These are phyloP conservation scores for Akanthomyces uredinophilus DNA, from an alignment of 2,329 filamentous ascomycete species.

Conservation along the genomic window DNA sequence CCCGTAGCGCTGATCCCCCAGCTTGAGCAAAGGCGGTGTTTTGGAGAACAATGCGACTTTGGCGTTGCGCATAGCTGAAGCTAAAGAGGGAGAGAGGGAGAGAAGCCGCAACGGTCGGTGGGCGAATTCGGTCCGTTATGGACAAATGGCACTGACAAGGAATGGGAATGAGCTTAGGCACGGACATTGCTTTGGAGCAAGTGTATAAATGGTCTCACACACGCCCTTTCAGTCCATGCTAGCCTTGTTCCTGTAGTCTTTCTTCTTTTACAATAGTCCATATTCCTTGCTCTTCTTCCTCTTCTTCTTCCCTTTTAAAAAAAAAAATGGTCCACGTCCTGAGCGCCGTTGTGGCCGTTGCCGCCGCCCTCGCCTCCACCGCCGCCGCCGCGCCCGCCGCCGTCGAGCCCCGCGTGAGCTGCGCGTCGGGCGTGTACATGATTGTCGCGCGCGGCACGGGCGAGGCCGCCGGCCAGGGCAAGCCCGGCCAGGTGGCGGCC, in stretches of 20 bases:
- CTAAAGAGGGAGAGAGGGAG: background rate
- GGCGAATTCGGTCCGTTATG: background rate
- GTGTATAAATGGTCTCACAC: no score
- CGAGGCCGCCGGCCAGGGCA: slow-evolving; percentile 13
- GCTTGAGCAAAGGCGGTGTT: background rate
- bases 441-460: slow-evolving; percentile 15
- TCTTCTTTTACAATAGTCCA: background rate
- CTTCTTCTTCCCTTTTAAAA: no score
- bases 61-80: background rate
- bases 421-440: slow-evolving; percentile 16
- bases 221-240: background rate
- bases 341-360: background rate
- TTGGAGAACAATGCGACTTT: no score
- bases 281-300: background rate
- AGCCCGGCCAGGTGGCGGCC: slow-evolving; percentile 5
- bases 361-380: background rate
- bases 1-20: background rate
- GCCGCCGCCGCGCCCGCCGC: background rate
- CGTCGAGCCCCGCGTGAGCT: slow-evolving; percentile 4
- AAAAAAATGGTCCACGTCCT: background rate
- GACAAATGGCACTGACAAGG: background rate
- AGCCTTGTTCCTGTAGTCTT: background rate
- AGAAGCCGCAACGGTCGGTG: background rate
- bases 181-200: no score
- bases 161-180: background rate